Percentiles rank a stretch among this genome's conserved stretches.
These are phyloP conservation scores for Geotrichum restrictum DNA, from an alignment of 1,139 yeast genomes.

Conservation along the genomic window DNA sequence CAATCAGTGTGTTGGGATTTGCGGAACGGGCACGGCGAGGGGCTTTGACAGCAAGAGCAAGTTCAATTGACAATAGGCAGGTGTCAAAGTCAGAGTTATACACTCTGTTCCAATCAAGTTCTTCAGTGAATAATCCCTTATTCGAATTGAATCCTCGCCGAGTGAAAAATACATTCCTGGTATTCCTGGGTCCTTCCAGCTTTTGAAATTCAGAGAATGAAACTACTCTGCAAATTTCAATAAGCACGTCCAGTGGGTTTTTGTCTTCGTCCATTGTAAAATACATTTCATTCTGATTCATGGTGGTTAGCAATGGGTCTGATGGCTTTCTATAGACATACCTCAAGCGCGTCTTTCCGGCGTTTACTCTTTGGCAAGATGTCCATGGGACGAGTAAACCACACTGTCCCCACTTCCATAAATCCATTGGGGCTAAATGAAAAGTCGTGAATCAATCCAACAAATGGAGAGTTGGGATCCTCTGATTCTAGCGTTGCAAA, in stretches of 20 bases:
- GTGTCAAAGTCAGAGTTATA: neutral
- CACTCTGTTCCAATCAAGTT: slow-evolving; percentile 2
- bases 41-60: neutral
- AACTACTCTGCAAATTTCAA: slow-evolving; percentile 24
- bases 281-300: slow-evolving; percentile 23
- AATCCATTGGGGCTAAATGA: slow-evolving; percentile 23
- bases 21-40: neutral
- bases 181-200: neutral
- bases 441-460: slow-evolving; percentile 27
- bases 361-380: slow-evolving; percentile 4
- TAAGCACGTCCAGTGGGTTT: slow-evolving; percentile 25
- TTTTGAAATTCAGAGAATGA: slow-evolving; percentile 12
- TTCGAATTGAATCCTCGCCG: slow-evolving; percentile 14
- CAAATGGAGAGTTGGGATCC: slow-evolving; percentile 22
- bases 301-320: slow-evolving; percentile 7
- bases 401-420: slow-evolving; percentile 24
- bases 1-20: neutral
- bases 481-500: slow-evolving; percentile 25
- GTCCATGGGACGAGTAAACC: slow-evolving; percentile 26
- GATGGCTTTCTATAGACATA: slow-evolving; percentile 10
- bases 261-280: slow-evolving; percentile 25
- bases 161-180: slow-evolving; percentile 7
- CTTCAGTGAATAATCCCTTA: slow-evolving; percentile 7
- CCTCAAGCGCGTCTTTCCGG: slow-evolving; percentile 9
- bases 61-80: neutral